Evolutionary conservation across 2,329 filamentous ascomycete species (phyloP).

Genomic region (Kalmusia sp.): DNA sequence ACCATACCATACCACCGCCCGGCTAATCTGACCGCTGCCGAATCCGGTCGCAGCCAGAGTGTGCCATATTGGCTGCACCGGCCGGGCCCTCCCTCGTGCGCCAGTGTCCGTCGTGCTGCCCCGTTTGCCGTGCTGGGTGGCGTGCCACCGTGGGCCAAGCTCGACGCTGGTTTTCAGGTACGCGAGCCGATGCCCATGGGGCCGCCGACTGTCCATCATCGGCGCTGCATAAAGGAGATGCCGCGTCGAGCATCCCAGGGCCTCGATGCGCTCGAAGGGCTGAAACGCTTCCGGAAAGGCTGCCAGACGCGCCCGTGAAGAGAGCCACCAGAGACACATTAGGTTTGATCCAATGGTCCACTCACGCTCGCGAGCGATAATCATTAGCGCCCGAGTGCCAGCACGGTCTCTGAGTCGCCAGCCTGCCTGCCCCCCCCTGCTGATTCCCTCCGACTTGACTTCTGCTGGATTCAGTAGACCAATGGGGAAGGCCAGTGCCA

Average conservation of each 20-base stretch:
- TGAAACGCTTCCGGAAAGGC: conserved; percentile 44
- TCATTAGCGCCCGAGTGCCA: conserved; percentile 45
- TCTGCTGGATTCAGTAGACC: conserved; percentile 35
- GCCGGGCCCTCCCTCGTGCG: conserved; percentile 33
- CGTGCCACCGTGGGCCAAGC: conserved; percentile 20
- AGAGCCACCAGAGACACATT: conserved; percentile 42
- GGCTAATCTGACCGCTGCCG: conserved; percentile 11
- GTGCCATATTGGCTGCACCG: conserved; percentile 35
- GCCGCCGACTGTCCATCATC: conserved; percentile 34
- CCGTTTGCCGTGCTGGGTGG: conserved; percentile 41
- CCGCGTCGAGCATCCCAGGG: conserved; percentile 18
- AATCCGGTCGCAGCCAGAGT: conserved; percentile 21
- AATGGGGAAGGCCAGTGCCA: conserved; percentile 35
- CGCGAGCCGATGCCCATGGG: conserved; percentile 36
- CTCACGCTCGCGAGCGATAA: conserved; percentile 38
- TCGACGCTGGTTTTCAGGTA: conserved; percentile 38
- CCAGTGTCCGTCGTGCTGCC: conserved; percentile 25
- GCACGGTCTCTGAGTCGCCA: conserved; percentile 40
- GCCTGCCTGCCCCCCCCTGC: conserved; percentile 35
- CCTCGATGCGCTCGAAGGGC: conserved; percentile 32
- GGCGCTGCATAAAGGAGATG: conserved; percentile 44
- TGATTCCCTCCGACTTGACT: conserved; percentile 42
- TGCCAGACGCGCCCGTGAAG: conserved; percentile 37
- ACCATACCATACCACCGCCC: conserved; percentile 3
- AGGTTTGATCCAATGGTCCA: conserved; percentile 44